phyloP scores from a whole-genome alignment of 1,284 basidiomycete genomes.

The Leccinum pachyderme region DNA sequence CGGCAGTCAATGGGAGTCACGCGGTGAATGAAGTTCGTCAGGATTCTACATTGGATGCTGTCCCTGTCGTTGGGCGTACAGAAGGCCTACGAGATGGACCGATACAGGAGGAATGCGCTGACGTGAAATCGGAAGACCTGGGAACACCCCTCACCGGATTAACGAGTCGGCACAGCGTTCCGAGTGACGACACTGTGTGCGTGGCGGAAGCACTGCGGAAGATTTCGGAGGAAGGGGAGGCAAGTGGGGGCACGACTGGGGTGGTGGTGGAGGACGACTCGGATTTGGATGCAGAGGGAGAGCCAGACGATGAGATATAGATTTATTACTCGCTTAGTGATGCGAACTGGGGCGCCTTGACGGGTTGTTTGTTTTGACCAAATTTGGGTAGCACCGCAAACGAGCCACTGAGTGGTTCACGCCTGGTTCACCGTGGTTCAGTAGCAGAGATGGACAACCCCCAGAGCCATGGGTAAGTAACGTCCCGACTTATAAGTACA shows the following conservation, averaged over 20 bases:
- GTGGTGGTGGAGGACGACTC: slow-evolving; percentile 29
- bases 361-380: slow-evolving; percentile 24
- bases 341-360: slow-evolving; percentile 20
- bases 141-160: slow-evolving; percentile 52
- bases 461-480: slow-evolving; percentile 36
- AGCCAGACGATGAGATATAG: slow-evolving; percentile 38
- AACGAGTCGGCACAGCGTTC: slow-evolving; percentile 52
- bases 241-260: slow-evolving; percentile 4
- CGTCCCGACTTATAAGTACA: slow-evolving; percentile 2
- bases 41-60: slow-evolving; percentile 2
- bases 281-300: slow-evolving; percentile 40
- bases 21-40: slow-evolving; percentile 18
- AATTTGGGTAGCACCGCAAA: slow-evolving; percentile 17
- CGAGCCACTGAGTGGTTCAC: slow-evolving; percentile 39
- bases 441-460: slow-evolving; percentile 31
- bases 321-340: slow-evolving; percentile 4
- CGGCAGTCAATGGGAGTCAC: slow-evolving; percentile 19
- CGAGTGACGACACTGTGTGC: slow-evolving; percentile 54
- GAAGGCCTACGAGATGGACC: slow-evolving; percentile 2
- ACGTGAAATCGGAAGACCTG: slow-evolving; percentile 50
- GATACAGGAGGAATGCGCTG: slow-evolving; percentile 18
- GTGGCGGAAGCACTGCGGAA: slow-evolving; percentile 24
- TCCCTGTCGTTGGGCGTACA: neutral
- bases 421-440: slow-evolving; percentile 38
- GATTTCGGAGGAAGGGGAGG: slow-evolving; percentile 21